phyloP scores from a whole-genome alignment of 2,329 filamentous ascomycete genomes.

The Elsinoe batatas region DNA sequence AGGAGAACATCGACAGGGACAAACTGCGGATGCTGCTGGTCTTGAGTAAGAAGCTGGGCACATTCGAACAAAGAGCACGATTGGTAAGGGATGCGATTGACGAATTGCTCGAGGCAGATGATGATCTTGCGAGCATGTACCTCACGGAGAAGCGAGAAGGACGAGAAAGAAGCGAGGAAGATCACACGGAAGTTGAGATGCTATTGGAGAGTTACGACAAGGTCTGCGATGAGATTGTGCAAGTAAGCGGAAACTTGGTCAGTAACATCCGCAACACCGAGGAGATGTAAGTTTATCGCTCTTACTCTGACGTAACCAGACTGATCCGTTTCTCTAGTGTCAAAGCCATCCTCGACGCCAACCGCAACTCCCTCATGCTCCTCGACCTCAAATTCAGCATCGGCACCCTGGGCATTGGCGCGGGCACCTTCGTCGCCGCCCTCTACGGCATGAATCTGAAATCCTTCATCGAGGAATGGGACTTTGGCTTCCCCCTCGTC shows the following conservation, averaged over 20 bases:
- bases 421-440: conserved; percentile 91
- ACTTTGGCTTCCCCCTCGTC: conserved; percentile 73
- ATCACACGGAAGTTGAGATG: conserved; percentile 96
- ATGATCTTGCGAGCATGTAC: conserved; percentile 92
- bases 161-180: conserved; percentile 62
- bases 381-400: conserved; percentile 95
- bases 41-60: conserved; percentile 88
- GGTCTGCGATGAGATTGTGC: conserved; percentile 93
- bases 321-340: conserved; percentile 49
- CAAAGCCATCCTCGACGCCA: conserved; percentile 93
- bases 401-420: conserved; percentile 84
- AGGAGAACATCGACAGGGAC: conserved; percentile 93
- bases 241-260: conserved; percentile 85
- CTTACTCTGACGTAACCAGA: not conserved
- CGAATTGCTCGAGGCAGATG: conserved; percentile 89
- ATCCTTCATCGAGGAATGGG: conserved; percentile 93
- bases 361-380: conserved; percentile 96
- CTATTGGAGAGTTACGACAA: conserved; percentile 95
- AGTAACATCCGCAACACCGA: conserved; percentile 95
- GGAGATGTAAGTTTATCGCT: conserved; percentile 63
- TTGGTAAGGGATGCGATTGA: conserved; percentile 91
- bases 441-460: conserved; percentile 99
- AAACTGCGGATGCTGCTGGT: conserved; percentile 86
- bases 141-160: conserved; percentile 78
- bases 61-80: conserved; percentile 94